Percentiles rank a stretch among this genome's conserved stretches.
phyloP scores from a whole-genome alignment of 768 basidiomycete genomes.

The Asterophora parasitica region DNA sequence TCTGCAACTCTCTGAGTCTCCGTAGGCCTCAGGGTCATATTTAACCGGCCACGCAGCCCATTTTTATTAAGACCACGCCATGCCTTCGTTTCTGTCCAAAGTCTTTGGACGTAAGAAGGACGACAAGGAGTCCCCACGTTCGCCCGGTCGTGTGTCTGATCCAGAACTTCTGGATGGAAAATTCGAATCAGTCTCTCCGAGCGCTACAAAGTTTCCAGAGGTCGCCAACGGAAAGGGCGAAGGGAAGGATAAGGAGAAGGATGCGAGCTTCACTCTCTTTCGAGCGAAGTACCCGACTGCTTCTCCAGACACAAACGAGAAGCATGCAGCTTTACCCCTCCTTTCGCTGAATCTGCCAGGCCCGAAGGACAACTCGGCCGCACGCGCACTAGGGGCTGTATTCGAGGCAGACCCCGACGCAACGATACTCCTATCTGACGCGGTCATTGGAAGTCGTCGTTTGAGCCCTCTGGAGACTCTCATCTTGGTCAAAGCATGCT shows the following conservation, averaged over 20 bases:
- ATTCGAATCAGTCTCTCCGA: slow-evolving; percentile 65
- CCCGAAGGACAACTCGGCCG: slow-evolving; percentile 41
- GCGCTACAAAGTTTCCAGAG: slow-evolving; percentile 35
- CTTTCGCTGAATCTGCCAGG: slow-evolving; percentile 60
- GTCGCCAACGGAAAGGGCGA: slow-evolving; percentile 24
- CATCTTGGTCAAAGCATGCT: slow-evolving; percentile 60
- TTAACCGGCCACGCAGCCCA: slow-evolving; percentile 5
- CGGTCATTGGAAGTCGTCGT: slow-evolving; percentile 50
- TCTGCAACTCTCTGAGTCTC: not conserved
- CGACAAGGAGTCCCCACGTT: slow-evolving; percentile 40
- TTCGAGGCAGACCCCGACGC: slow-evolving; percentile 58
- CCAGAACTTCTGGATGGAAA: slow-evolving; percentile 63
- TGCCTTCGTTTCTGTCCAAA: slow-evolving; percentile 72
- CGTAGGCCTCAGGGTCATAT: slow-evolving; percentile 7
- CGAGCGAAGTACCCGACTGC: slow-evolving; percentile 38
- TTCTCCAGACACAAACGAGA: slow-evolving; percentile 31
- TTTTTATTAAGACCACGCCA: slow-evolving; percentile 31
- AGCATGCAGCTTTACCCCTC: slow-evolving; percentile 41
- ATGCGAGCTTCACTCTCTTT: slow-evolving; percentile 45
- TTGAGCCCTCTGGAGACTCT: slow-evolving; percentile 62
- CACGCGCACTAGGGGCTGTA: slow-evolving; percentile 48
- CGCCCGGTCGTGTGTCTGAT: slow-evolving; percentile 31
- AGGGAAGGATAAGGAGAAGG: slow-evolving; percentile 35
- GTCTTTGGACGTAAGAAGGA: slow-evolving; percentile 72
- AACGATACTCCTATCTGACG: slow-evolving; percentile 43